Base-by-base conservation (phyloP, 2,329 filamentous ascomycete genomes). In the Cladosporium austrohemisphaericum region DNA sequence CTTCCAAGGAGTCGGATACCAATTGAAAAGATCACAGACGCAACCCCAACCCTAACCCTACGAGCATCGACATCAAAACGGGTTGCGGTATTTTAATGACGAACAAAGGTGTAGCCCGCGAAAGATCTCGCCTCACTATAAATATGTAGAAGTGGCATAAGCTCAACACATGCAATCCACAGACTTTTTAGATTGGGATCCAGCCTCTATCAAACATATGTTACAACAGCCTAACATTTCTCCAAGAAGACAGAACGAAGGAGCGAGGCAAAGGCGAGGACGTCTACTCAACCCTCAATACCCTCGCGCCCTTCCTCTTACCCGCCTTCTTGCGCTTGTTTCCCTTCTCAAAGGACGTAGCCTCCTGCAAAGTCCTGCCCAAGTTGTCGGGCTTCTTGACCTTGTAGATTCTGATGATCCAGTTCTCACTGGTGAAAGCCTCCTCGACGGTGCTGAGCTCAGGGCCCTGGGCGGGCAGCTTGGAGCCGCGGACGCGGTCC, bases 331-430 rank as follows among this genome's bases (percentile, higher is more conserved):
- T 91, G 80, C 86, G 89, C 80, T 90, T 91, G 70, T 85, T 82
- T 29, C 87, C 87, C 64, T 81, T 83, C 53, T 89, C 85, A 65
- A 92, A 92, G 5, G 84, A 79, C 23, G 74, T 71, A 1, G 79
- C 81, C 58, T 73, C 79, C 56, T 80, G 80, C 66, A 96, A 92
- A 62, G 95, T 89, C 67, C 93, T 83, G 49, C 90, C 92, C 57
- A 98, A 77, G 69, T 97, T 97, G 75, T 98, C 93, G 52, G 96
- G 83, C 63, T 95, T 91, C 77, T 98, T 98, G 74, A 98, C 93
- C 79, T 98, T 98, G 80, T 96, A 98, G 65, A 98, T 96, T 57
- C 93, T 82, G 67, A 98, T 97, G 70, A 98, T 98, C 93, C 93
- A 98, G 79, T 98, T 98, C 77, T 98, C 93, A 65, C 89, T 95